Base-by-base conservation (phyloP, 2,329 filamentous ascomycete species). In the Coniochaeta sp. region DNA sequence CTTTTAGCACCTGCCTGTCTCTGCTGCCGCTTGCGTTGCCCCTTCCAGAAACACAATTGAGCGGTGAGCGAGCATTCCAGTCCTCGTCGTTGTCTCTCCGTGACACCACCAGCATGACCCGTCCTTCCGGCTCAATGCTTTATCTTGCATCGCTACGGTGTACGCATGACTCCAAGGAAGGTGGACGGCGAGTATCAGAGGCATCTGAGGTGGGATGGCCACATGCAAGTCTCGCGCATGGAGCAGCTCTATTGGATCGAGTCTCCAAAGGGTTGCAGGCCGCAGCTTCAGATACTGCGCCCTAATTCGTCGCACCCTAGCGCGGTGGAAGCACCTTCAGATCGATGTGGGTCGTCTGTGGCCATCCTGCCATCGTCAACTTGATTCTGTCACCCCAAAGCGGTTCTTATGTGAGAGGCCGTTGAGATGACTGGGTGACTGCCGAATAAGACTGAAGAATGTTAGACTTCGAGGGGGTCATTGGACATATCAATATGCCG, bases 171-270 rank as follows among this genome's bases (percentile, higher is more conserved):
- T 47, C 34, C 50, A 52, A 52, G 47, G 12, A 52, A 52, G 47
- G 47, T 52, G 47, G 47, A 32, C 52, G 34, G 34, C 22, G 36
- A 55, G 47, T n/a, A 19, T 26, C 30, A 55, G 10, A 58, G 26
- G 44, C 44, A 36, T 28, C 44, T 38, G 28, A 52, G 30, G 60
- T 58, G 58, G 62, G 58, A 36, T 59, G 56, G 62, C 59, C 62
- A 58, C 52, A 62, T 61, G 60, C 59, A 58, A 44, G 47, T 28
- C 34, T 34, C 12, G 57, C 42, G 22, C 22, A 22, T 52, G 26
- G 10, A 32, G 61, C 56, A 55, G 58, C 34, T 56, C 60, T 47
- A 65, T 64, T 65, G 64, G 64, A 57, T 56, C 58, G 59, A 62
- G 62, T 61, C 60, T 61, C 60, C 52, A 58, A 58, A 52, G 16